Evolutionary conservation across 2,329 filamentous ascomycete species (phyloP).

Genomic region (Monosporascus sp.): DNA sequence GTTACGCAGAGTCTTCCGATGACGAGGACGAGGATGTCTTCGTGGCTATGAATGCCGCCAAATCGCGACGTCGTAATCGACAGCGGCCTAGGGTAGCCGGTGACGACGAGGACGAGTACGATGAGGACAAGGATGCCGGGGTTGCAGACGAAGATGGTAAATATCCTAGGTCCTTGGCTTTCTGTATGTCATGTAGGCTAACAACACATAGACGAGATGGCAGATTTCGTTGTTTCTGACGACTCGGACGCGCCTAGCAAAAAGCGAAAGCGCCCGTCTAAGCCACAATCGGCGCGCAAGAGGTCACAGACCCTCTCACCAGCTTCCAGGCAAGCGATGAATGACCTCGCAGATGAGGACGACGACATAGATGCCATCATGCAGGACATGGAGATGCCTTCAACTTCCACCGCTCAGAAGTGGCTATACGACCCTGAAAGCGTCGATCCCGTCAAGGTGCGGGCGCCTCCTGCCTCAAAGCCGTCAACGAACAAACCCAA

Average conservation of each 20-base stretch:
- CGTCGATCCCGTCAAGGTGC: constrained; percentile 26
- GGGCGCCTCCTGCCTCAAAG: constrained; percentile 17
- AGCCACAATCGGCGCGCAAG: constrained; percentile 53
- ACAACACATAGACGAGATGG: constrained; percentile 56
- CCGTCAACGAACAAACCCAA: constrained; percentile 50
- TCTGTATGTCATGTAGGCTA: constrained; percentile 3
- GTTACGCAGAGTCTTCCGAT: constrained; percentile 80
- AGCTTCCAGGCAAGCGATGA: constrained; percentile 23
- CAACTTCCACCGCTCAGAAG: constrained; percentile 70
- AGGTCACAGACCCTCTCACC: constrained; percentile 51
- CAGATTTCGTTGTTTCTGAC: constrained; percentile 82
- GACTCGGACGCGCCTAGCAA: constrained; percentile 71
- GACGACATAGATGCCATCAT: constrained; percentile 50
- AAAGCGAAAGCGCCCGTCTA: constrained; percentile 68
- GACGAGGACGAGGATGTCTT: constrained; percentile 74
- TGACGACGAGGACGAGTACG: constrained; percentile 64
- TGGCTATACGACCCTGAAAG: constrained; percentile 64
- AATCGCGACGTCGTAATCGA: constrained; percentile 34
- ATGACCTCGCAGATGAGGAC: constrained; percentile 34
- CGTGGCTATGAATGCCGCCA: constrained; percentile 34
- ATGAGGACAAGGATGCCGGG: constrained; percentile 52
- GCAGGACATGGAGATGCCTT: constrained; percentile 48
- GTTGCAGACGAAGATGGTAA: constrained; percentile 59
- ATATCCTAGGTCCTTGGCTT: constrained; percentile 2
- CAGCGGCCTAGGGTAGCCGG: constrained; percentile 56